Evolutionary conservation across 2,329 filamentous ascomycete species (phyloP).

Genomic region (Arachnopeziza araneosa): DNA sequence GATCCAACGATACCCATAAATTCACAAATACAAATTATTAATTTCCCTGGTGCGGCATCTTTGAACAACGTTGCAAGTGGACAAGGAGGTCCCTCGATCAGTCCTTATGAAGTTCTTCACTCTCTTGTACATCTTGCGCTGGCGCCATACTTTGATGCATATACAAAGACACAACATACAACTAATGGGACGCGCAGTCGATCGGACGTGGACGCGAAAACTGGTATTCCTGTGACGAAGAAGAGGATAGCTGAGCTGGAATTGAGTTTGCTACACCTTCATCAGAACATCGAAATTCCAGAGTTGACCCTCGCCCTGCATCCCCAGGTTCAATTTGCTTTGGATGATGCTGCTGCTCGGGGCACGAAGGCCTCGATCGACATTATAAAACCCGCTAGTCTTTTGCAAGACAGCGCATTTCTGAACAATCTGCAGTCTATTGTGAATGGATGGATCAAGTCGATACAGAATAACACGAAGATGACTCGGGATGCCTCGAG

Average conservation of each 20-base stretch:
- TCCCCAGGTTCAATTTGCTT: slow-evolving; percentile 76
- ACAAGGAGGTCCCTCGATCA: slow-evolving; percentile 67
- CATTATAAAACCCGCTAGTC: slow-evolving; percentile 58
- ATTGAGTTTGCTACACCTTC: slow-evolving; percentile 81
- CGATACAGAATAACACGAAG: slow-evolving; percentile 93
- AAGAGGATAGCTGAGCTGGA: slow-evolving; percentile 95
- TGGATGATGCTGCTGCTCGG: slow-evolving; percentile 69
- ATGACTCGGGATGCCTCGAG: slow-evolving; percentile 75
- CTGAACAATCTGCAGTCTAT: slow-evolving; percentile 90
- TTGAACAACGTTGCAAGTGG: slow-evolving; percentile 55
- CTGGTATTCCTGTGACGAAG: slow-evolving; percentile 93
- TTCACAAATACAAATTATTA: slow-evolving; percentile 87
- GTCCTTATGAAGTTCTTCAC: slow-evolving; percentile 88
- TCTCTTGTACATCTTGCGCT: slow-evolving; percentile 86
- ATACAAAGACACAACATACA: slow-evolving; percentile 74
- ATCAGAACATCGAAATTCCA: slow-evolving; percentile 97
- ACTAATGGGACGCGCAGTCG: slow-evolving; percentile 62
- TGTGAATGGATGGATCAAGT: slow-evolving; percentile 98
- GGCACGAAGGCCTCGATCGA: slow-evolving; percentile 69
- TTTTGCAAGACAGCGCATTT: slow-evolving; percentile 86
- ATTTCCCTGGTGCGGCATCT: slow-evolving; percentile 75
- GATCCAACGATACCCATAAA: slow-evolving; percentile 76
- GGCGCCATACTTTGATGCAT: slow-evolving; percentile 95
- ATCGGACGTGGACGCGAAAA: slow-evolving; percentile 84
- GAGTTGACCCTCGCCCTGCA: slow-evolving; percentile 84